phyloP scores from a whole-genome alignment of 371 early-diverging fungal species.

The Circinella minor region DNA sequence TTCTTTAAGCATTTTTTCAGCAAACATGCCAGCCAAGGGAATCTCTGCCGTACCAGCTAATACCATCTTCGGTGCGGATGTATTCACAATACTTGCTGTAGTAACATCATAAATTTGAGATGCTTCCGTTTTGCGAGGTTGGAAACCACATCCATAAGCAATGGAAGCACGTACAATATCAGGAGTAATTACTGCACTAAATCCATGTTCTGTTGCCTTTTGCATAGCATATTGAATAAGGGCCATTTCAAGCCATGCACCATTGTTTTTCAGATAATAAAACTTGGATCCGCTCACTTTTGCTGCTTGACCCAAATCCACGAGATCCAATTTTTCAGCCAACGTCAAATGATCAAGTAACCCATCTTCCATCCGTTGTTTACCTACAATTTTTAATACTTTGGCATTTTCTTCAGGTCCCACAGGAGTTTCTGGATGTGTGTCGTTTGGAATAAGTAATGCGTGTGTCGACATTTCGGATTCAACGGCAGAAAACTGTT shows the following conservation, averaged over 20 bases:
- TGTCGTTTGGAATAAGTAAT: slow-evolving; percentile 73
- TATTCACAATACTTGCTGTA: slow-evolving; percentile 51
- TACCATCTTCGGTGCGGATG: slow-evolving; percentile 59
- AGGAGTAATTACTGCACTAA: slow-evolving; percentile 79
- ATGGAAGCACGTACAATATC: slow-evolving; percentile 85
- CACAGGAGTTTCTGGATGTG: slow-evolving; percentile 68
- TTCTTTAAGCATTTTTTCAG: slow-evolving; percentile 63
- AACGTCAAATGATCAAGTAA: slow-evolving; percentile 76
- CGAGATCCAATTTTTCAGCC: slow-evolving; percentile 62
- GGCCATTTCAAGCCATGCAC: slow-evolving; percentile 86
- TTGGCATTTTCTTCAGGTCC: slow-evolving; percentile 69
- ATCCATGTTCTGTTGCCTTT: slow-evolving; percentile 76
- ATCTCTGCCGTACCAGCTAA: slow-evolving; percentile 93
- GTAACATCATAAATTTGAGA: slow-evolving; percentile 86
- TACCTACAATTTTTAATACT: slow-evolving; percentile 53
- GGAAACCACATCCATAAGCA: slow-evolving; percentile 91
- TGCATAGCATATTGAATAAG: slow-evolving; percentile 86
- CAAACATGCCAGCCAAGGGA: slow-evolving; percentile 86
- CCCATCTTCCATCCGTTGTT: slow-evolving; percentile 22
- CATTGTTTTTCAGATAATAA: slow-evolving; percentile 85
- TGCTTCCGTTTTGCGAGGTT: slow-evolving; percentile 74
- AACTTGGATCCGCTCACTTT: slow-evolving; percentile 86
- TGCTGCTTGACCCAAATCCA: slow-evolving; percentile 89
- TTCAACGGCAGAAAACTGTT: slow-evolving; percentile 44
- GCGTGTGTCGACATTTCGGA: slow-evolving; percentile 57